A percentile compares a stretch with the other conserved stretches of the same genome.
phyloP scores from a whole-genome alignment of 2,329 filamentous ascomycete species.

The Diaporthe citri region DNA sequence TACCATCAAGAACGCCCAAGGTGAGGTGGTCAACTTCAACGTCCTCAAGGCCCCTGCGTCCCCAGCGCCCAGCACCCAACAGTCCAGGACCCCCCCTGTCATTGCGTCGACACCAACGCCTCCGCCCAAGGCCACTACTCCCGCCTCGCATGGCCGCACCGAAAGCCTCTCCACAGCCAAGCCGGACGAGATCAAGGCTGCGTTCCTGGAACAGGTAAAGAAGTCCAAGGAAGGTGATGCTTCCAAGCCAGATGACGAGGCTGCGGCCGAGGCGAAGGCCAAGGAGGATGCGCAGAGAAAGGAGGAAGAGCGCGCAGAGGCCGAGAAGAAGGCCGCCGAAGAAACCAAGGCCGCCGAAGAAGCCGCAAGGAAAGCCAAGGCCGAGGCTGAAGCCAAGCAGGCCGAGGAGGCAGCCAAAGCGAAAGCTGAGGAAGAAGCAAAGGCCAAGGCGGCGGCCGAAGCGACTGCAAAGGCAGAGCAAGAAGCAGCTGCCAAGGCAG shows the following conservation, averaged over 20 bases:
- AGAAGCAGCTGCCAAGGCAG: slow-evolving; percentile 51
- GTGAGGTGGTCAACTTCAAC: slow-evolving; percentile 79
- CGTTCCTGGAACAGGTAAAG: slow-evolving; percentile 84
- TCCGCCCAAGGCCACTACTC: slow-evolving; percentile 79
- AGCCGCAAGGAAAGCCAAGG: slow-evolving; percentile 37
- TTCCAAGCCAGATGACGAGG: slow-evolving; percentile 51
- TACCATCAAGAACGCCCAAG: slow-evolving; percentile 85
- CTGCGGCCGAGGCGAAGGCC: slow-evolving; percentile 45
- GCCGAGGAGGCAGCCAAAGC: slow-evolving; percentile 46
- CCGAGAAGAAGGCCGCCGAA: slow-evolving; percentile 44
- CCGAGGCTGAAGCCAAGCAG: slow-evolving; percentile 48
- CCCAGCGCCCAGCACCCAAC: slow-evolving; percentile 66
- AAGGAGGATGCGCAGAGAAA: slow-evolving; percentile 44
- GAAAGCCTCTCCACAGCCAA: slow-evolving; percentile 78
- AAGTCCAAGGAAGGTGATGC: slow-evolving; percentile 66
- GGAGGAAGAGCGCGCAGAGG: slow-evolving; percentile 45
- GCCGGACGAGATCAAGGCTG: slow-evolving; percentile 84
- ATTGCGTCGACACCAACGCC: slow-evolving; percentile 83
- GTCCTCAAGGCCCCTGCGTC: slow-evolving; percentile 67
- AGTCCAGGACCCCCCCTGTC: slow-evolving; percentile 75
- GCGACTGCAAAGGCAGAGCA: slow-evolving; percentile 56
- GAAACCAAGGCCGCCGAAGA: slow-evolving; percentile 47
- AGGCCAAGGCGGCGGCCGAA: slow-evolving; percentile 48
- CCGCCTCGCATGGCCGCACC: slow-evolving; percentile 73
- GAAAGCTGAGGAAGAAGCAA: slow-evolving; percentile 45